phyloP scores from a whole-genome alignment of 2,329 filamentous ascomycete species.

The Didymella sp. region DNA sequence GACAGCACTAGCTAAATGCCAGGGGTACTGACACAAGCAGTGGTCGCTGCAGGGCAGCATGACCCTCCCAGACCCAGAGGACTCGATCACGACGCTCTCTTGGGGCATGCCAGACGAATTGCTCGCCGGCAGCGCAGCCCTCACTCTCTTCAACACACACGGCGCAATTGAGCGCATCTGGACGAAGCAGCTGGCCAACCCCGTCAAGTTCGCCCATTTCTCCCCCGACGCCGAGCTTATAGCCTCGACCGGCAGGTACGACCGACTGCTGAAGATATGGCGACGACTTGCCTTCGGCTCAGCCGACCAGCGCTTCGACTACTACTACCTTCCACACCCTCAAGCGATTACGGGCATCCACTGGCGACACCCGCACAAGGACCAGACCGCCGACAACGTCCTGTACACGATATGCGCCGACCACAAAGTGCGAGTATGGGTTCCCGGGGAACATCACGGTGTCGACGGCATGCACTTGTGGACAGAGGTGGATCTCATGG shows the following conservation, averaged over 20 bases:
- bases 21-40: conserved; percentile 46
- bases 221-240: conserved; percentile 89
- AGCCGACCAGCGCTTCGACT: conserved; percentile 85
- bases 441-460: conserved; percentile 73
- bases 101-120: conserved; percentile 90
- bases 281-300: conserved; percentile 82
- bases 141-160: conserved; percentile 72
- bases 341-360: conserved; percentile 79
- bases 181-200: conserved; percentile 75
- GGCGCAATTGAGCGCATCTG: conserved; percentile 68
- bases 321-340: conserved; percentile 88
- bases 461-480: conserved; percentile 79
- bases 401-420: conserved; percentile 90
- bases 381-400: conserved; percentile 83
- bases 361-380: conserved; percentile 80
- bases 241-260: conserved; percentile 78
- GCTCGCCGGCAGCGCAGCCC: conserved; percentile 72
- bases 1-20: conserved; percentile 19
- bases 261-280: conserved; percentile 92
- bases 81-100: conserved; percentile 69
- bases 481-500: conserved; percentile 77
- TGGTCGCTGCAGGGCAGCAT: conserved; percentile 71
- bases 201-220: conserved; percentile 75
- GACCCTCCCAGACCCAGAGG: conserved; percentile 52
- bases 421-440: conserved; percentile 82